These are phyloP conservation scores for Sungouiozyma intestinalis DNA, from an alignment of 805 yeast species.

Conservation along the genomic window DNA sequence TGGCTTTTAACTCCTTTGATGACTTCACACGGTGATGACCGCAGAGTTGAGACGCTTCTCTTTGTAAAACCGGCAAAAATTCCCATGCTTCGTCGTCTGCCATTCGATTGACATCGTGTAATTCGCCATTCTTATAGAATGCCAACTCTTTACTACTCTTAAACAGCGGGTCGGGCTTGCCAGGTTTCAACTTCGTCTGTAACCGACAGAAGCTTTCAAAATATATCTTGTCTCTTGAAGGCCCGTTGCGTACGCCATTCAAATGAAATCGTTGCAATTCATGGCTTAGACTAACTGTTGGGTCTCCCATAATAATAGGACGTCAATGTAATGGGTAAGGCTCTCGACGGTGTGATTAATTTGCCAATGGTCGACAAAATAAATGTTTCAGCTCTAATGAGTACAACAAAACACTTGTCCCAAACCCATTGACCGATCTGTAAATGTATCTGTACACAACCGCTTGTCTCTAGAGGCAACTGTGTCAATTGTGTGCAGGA, in stretches of 20 bases:
- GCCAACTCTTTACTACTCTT: slow-evolving; percentile 13
- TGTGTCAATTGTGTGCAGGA: too few species aligned
- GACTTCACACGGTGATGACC: background rate
- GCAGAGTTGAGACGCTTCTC: slow-evolving; percentile 6
- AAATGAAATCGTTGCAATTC: background rate
- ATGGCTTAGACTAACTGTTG: background rate
- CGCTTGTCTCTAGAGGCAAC: too few species aligned
- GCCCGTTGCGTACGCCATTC: background rate
- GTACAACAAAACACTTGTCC: too few species aligned
- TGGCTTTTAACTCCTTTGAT: slow-evolving; percentile 3
- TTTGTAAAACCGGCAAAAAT: slow-evolving; percentile 6
- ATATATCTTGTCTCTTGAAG: background rate
- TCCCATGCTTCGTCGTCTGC: slow-evolving; percentile 1
- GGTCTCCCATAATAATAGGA: background rate
- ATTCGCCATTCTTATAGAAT: slow-evolving; percentile 5
- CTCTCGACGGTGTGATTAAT: too few species aligned
- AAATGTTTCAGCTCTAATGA: too few species aligned
- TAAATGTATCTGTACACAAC: too few species aligned
- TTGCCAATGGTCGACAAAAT: too few species aligned
- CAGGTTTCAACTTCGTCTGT: slow-evolving; percentile 3
- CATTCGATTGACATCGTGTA: slow-evolving; percentile 8
- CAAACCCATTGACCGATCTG: too few species aligned
- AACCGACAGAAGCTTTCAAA: slow-evolving; percentile 1
- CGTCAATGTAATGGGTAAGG: too few species aligned
- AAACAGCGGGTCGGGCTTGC: slow-evolving; percentile 9